These are phyloP conservation scores for Pleomassaria siparia DNA, from an alignment of 2,329 filamentous ascomycete species.

Conservation along the genomic window DNA sequence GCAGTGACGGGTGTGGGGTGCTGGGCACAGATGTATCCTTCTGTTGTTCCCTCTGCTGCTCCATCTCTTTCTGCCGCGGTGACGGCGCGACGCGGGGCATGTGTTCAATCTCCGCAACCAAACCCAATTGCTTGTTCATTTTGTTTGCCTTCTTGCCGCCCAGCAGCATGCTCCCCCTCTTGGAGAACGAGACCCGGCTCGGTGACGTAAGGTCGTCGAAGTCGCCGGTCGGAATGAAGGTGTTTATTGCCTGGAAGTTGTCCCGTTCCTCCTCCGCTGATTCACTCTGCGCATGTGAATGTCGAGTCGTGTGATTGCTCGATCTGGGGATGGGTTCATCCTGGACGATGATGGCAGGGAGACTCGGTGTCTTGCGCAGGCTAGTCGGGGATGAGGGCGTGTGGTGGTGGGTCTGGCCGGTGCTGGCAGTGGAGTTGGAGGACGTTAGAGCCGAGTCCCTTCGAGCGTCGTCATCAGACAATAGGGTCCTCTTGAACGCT, in stretches of 20 bases:
- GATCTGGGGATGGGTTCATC: conserved; percentile 33
- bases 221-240: conserved; percentile 57
- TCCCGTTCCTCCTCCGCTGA: neutral
- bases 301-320: conserved; percentile 14
- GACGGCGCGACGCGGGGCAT: conserved; percentile 16
- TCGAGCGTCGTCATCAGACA: conserved; percentile 37
- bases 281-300: conserved; percentile 3
- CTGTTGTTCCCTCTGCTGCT: conserved; percentile 16
- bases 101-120: conserved; percentile 21
- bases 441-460: conserved; percentile 46
- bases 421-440: conserved; percentile 34
- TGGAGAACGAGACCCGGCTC: conserved; percentile 59
- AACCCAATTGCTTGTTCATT: conserved; percentile 33
- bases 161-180: conserved; percentile 61
- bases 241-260: conserved; percentile 53
- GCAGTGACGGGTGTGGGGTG: conserved; percentile 32
- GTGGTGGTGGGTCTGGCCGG: conserved; percentile 23
- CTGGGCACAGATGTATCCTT: conserved; percentile 20
- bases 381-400: conserved; percentile 32
- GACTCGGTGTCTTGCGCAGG: conserved; percentile 42
- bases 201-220: conserved; percentile 56
- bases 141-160: conserved; percentile 54
- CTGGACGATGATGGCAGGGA: conserved; percentile 50
- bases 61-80: conserved; percentile 13
- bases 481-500: conserved; percentile 31